These are phyloP conservation scores for Datura wrightii DNA, from an alignment of 257 asterid genomes.

Conservation along the genomic window DNA sequence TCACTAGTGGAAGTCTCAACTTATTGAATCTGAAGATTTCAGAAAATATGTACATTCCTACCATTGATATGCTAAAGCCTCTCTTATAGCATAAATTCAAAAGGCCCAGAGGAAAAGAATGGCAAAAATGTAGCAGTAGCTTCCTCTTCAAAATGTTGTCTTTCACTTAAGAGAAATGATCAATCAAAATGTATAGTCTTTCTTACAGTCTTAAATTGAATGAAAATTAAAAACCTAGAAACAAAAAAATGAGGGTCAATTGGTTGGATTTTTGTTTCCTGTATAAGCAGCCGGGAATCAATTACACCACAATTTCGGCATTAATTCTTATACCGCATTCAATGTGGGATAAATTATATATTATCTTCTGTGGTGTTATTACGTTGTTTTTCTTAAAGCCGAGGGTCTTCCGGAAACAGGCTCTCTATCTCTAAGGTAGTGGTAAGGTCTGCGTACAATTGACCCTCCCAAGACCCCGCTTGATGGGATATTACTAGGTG, in stretches of 20 bases:
- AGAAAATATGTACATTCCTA: background rate
- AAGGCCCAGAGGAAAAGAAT: background rate
- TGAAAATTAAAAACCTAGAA: background rate
- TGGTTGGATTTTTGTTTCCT: background rate
- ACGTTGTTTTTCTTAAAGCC: no score
- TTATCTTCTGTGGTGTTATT: no score
- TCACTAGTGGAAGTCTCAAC: background rate
- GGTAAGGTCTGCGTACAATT: no score
- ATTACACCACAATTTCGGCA: background rate
- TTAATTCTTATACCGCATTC: background rate
- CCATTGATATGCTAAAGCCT: background rate
- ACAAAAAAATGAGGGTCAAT: background rate
- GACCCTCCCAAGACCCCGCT: no score
- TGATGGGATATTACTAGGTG: no score
- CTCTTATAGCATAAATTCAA: background rate
- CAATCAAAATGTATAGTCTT: background rate
- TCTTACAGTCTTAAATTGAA: background rate
- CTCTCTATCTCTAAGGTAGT: no score
- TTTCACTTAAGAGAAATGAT: background rate
- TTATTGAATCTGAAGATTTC: background rate
- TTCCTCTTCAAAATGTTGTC: background rate
- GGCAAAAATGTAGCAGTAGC: background rate
- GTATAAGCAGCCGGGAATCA: background rate
- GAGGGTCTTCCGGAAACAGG: no score
- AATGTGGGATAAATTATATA: no score